Percentiles rank a stretch among this genome's conserved stretches.
phyloP scores from a whole-genome alignment of 192 early-diverging fungal genomes.

The Coemansia erecta region DNA sequence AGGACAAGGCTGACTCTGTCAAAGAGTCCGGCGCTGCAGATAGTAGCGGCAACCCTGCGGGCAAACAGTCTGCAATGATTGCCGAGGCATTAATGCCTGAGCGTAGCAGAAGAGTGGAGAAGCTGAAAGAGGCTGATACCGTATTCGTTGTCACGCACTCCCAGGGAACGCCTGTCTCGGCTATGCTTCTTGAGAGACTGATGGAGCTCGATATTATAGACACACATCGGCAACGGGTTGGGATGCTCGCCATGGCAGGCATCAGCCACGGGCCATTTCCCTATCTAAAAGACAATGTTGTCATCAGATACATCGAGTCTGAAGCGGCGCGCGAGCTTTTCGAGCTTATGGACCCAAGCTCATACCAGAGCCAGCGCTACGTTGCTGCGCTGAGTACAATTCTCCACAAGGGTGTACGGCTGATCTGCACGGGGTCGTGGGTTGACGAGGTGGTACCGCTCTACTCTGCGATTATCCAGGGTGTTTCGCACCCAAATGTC shows the following conservation, averaged over 20 bases:
- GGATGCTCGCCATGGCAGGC: constrained; percentile 89
- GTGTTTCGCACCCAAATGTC: constrained; percentile 73
- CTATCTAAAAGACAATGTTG: constrained; percentile 72
- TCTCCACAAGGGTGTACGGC: constrained; percentile 66
- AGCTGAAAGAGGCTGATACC: constrained; percentile 57
- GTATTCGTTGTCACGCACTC: constrained; percentile 90
- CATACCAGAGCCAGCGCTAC: constrained; percentile 67
- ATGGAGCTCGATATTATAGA: constrained; percentile 68
- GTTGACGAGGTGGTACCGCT: constrained; percentile 96
- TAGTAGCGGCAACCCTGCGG: constrained; percentile 7
- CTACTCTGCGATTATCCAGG: constrained; percentile 71
- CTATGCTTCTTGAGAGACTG: constrained; percentile 71
- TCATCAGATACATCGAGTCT: constrained; percentile 87
- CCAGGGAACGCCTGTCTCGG: constrained; percentile 90
- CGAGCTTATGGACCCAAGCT: constrained; percentile 84
- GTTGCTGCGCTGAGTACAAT: constrained; percentile 66
- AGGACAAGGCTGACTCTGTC: not conserved
- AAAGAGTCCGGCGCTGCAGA: constrained; percentile 4
- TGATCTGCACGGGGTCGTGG: constrained; percentile 81
- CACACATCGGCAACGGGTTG: constrained; percentile 65
- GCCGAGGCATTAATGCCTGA: constrained; percentile 40
- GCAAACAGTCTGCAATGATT: constrained; percentile 21
- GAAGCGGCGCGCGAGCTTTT: constrained; percentile 91
- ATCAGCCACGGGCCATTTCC: constrained; percentile 90
- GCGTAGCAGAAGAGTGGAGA: constrained; percentile 20